Base-by-base conservation (phyloP, 805 yeast species). In the Candida hispaniensis region DNA sequence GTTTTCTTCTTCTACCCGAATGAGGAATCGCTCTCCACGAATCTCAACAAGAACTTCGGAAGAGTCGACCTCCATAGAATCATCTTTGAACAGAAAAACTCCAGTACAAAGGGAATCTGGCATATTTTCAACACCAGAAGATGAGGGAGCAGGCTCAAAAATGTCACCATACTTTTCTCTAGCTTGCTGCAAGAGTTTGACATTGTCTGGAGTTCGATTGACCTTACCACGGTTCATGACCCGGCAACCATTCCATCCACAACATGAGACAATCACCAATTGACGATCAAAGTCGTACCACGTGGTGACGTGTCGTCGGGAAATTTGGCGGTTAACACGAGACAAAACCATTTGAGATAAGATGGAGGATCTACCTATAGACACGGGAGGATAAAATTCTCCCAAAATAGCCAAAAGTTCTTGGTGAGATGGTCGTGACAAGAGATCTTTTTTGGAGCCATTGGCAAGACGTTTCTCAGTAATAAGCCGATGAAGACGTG, bases 211-310 rank as follows among this genome's bases (percentile, higher is more conserved):
- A 7, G 42, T 28, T 21, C 30, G 13, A 15, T 17, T 14, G 14
- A 22, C 18, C 5, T 26, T 13, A 12, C 34, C 26, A 12, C 8
- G 5, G n/a, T 20, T 6, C 36, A 69, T 63, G 12, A 85, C 68
- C 7, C 69, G 66, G 33, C 80, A 59, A 7, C 96, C 95, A 54
- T 88, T 88, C 58, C 74, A 69, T 3, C 97, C 96, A 38, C 73
- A 54, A 55, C 96, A 88, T 27, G 68, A 68, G 33, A 88, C 52
- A 27, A 82, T 53, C 28, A 61, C 47, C 12, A 38, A 20, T 19
- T 67, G 59, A 7, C 42, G 36, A 3, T 41, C 50, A 1, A 60
- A 46, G 17, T 60, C 50, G 50, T 68, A 74, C 15, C 65, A 58
- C 2, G 79, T 49, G 10, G 59, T 55, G 34, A 76, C 64, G 54